Base-by-base conservation (phyloP, 257 asterid species). In the Solanum commersonii region DNA sequence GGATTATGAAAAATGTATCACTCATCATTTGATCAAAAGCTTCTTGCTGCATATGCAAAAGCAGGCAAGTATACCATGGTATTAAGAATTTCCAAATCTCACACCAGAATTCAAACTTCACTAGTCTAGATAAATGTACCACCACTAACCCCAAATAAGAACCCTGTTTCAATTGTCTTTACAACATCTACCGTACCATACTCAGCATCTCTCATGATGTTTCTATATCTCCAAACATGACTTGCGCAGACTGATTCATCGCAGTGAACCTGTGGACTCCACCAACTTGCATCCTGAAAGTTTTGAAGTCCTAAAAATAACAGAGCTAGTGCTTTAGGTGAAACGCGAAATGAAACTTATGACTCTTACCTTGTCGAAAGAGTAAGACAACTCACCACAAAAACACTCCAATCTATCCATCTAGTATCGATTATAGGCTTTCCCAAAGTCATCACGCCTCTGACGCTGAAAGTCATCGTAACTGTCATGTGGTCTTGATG, bases 401-500 rank as follows among this genome's bases (percentile, higher is more conserved):
- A 87, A 87, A 87, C 89, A 83, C 89, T 84, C 88, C 90, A 90
- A 87, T 84, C 87, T 70, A 88, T 89, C 90, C 93, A 89, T 88
- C 90, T 89, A 96, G 93, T 91, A 95, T 77, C 96, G 93, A 89
- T 94, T 92, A 89, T 92, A 94, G 46, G 98, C 85, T 88, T 91
- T 94, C 87, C 94, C 94, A 73, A 90, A 92, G 87, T 96, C 96
- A 85, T 92, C 96, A 31, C 94, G 98, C 87, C 98, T 93, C 90
- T 91, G 97, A 86, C 90, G 95, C 92, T 93, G 96, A 90, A 93
- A 92, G 84, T 95, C 94, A 6, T 90, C 95, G 68, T 92, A 94
- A 34, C 87, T 83, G 83, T 91, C 96, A 37, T 91, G 92, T 90
- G 96, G 93, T 91, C 98, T 94, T 52, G 95, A 93, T 88, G 98